Percentiles rank a stretch among this genome's conserved stretches.
Conservation (phyloP, 805 yeast species). For the Saccharomycodes ludwigii region DNA sequence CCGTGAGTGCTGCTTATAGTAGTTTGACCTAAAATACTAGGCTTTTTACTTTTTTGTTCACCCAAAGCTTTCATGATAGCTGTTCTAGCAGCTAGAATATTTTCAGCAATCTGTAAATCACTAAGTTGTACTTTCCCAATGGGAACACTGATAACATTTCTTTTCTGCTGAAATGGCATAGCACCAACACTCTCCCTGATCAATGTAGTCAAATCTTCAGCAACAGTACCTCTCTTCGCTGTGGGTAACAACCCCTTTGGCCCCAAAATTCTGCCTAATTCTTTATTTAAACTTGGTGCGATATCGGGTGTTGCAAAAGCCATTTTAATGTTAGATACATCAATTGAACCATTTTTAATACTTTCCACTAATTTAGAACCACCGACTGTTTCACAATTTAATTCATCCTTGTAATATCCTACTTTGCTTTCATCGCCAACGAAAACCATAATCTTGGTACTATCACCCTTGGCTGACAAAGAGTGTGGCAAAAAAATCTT, state of each 20-base stretch:
- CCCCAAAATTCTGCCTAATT: constrained; percentile 72
- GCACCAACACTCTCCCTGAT: constrained; percentile 51
- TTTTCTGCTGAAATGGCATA: constrained; percentile 61
- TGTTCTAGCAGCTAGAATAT: constrained; percentile 53
- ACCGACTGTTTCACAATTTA: constrained; percentile 60
- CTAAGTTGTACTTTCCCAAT: constrained; percentile 58
- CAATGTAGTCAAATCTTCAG: constrained; percentile 45
- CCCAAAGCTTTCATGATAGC: constrained; percentile 44
- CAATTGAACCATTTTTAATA: constrained; percentile 38
- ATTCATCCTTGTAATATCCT: constrained; percentile 35
- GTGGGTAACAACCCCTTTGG: constrained; percentile 85
- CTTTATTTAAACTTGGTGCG: constrained; percentile 40
- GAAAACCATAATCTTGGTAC: constrained; percentile 52
- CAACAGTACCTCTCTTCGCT: constrained; percentile 75
- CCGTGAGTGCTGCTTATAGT: constrained; percentile 60
- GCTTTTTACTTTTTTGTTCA: constrained; percentile 52
- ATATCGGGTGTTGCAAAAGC: constrained; percentile 82
- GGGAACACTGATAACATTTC: constrained; percentile 48
- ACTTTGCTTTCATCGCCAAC: constrained; percentile 43
- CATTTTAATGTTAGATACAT: constrained; percentile 47
- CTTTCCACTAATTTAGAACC: constrained; percentile 56
- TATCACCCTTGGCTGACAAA: constrained; percentile 34
- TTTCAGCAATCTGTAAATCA: constrained; percentile 62
- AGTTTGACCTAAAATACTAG: constrained; percentile 59
- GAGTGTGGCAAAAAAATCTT: constrained; percentile 62